Conservation (phyloP, 495 filamentous ascomycete species). For the Thermochaetoides thermophila region DNA sequence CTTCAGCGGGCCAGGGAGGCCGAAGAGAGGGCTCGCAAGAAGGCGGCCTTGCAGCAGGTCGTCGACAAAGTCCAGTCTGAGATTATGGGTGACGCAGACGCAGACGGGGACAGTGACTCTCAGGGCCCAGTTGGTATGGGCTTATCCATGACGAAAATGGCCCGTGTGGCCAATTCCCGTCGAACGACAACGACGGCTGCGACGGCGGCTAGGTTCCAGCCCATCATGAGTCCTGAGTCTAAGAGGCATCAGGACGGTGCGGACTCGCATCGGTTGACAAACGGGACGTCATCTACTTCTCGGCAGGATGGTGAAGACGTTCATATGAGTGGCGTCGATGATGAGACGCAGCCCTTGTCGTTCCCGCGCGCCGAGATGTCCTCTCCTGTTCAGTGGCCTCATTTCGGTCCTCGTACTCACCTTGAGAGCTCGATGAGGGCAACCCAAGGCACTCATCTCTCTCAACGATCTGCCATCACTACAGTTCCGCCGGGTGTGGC, state of each 20-base stretch:
- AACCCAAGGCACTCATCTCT: slow-evolving; percentile 29
- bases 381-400: slow-evolving; percentile 16
- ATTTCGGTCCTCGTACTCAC: slow-evolving; percentile 3
- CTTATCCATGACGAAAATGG: slow-evolving; percentile 38
- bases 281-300: slow-evolving; percentile 51
- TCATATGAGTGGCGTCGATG: slow-evolving; percentile 45
- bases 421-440: slow-evolving; percentile 18
- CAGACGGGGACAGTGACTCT: slow-evolving; percentile 22
- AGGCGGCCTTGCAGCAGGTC: slow-evolving; percentile 31
- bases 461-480: slow-evolving; percentile 60
- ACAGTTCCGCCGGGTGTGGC: slow-evolving; percentile 63
- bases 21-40: slow-evolving; percentile 44
- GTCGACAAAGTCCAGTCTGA: slow-evolving; percentile 24
- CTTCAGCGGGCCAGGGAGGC: slow-evolving; percentile 50
- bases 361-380: slow-evolving; percentile 19
- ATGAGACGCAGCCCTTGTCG: slow-evolving; percentile 29
- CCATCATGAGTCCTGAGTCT: slow-evolving; percentile 32
- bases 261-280: slow-evolving; percentile 38
- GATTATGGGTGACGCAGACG: slow-evolving; percentile 18
- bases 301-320: slow-evolving; percentile 36
- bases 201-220: slow-evolving; percentile 27
- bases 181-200: slow-evolving; percentile 29
- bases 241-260: slow-evolving; percentile 35
- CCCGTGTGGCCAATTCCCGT: too few species aligned
- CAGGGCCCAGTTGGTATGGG: slow-evolving; percentile 47